Conservation (phyloP, 2,329 filamentous ascomycete genomes). For the Ophiostoma piceae region DNA sequence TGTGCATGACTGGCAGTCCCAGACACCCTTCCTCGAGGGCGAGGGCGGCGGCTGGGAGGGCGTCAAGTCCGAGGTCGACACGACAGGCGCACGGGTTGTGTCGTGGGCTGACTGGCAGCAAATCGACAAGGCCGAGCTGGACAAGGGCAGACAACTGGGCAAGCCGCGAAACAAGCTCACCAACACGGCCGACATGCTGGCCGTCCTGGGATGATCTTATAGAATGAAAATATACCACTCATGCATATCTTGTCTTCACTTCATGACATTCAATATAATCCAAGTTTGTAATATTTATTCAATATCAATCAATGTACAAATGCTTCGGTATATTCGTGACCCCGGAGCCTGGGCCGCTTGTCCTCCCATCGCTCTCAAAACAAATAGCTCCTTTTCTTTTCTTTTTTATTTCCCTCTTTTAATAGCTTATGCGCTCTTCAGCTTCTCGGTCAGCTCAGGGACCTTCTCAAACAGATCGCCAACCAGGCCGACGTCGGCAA, state of each 20-base stretch:
- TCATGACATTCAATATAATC: background rate
- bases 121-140: conserved; percentile 74
- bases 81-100: conserved; percentile 53
- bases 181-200: conserved; percentile 53
- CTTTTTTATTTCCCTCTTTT: conserved; percentile 17
- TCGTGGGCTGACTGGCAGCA: conserved; percentile 78
- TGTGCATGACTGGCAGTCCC: conserved; percentile 63
- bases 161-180: conserved; percentile 74
- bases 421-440: conserved; percentile 52
- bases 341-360: background rate
- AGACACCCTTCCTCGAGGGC: conserved; percentile 38
- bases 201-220: conserved; percentile 38
- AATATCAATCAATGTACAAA: conserved; percentile 4
- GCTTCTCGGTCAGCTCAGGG: conserved; percentile 91
- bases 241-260: background rate
- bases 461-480: conserved; percentile 95
- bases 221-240: background rate
- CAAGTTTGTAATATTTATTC: background rate
- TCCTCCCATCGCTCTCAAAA: conserved; percentile 3
- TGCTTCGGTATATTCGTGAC: conserved; percentile 1
- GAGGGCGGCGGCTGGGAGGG: conserved; percentile 66
- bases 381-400: conserved; percentile 6
- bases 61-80: conserved; percentile 55
- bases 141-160: conserved; percentile 58
- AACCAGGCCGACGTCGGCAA: conserved; percentile 92